Conservation (phyloP, 495 filamentous ascomycete species). For the Symbiotaphrina buchneri region DNA sequence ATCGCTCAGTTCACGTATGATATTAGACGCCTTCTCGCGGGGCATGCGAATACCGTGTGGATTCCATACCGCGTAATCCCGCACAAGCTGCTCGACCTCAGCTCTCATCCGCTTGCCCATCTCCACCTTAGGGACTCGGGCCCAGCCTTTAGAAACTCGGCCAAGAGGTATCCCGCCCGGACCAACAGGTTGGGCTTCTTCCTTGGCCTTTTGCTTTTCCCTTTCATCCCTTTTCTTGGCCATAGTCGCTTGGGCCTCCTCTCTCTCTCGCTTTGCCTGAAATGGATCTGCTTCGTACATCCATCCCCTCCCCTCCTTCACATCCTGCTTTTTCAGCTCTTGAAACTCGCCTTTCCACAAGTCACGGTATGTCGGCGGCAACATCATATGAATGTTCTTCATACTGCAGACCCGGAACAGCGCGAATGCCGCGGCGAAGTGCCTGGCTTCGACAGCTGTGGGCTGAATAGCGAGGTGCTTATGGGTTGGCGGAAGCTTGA, state of each 20-base stretch:
- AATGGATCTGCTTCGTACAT: slow-evolving; percentile 96
- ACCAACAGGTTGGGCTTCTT: slow-evolving; percentile 15
- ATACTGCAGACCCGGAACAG: slow-evolving; percentile 82
- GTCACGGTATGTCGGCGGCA: slow-evolving; percentile 72
- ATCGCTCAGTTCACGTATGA: slow-evolving; percentile 49
- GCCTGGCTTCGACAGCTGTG: slow-evolving; percentile 69
- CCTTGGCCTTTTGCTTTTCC: slow-evolving; percentile 14
- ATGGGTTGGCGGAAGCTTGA: slow-evolving; percentile 53
- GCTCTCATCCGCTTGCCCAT: slow-evolving; percentile 60
- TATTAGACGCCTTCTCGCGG: slow-evolving; percentile 23
- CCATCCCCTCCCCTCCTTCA: slow-evolving; percentile 58
- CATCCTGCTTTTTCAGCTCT: slow-evolving; percentile 52
- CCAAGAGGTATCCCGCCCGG: slow-evolving; percentile 13
- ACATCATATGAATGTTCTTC: slow-evolving; percentile 80
- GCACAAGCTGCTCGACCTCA: slow-evolving; percentile 56
- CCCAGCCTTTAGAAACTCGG: slow-evolving; percentile 79
- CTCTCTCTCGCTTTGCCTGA: slow-evolving; percentile 48
- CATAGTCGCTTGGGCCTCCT: slow-evolving; percentile 43
- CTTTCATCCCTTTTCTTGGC: slow-evolving; percentile 37
- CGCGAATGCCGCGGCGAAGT: slow-evolving; percentile 79
- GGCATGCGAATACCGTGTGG: slow-evolving; percentile 44
- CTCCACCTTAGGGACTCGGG: slow-evolving; percentile 67
- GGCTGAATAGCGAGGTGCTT: slow-evolving; percentile 43
- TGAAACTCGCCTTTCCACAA: slow-evolving; percentile 78
- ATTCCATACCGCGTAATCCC: slow-evolving; percentile 70